Evolutionary conservation across 2,329 filamentous ascomycete genomes (phyloP).

Genomic region (Penicillium paneum): DNA sequence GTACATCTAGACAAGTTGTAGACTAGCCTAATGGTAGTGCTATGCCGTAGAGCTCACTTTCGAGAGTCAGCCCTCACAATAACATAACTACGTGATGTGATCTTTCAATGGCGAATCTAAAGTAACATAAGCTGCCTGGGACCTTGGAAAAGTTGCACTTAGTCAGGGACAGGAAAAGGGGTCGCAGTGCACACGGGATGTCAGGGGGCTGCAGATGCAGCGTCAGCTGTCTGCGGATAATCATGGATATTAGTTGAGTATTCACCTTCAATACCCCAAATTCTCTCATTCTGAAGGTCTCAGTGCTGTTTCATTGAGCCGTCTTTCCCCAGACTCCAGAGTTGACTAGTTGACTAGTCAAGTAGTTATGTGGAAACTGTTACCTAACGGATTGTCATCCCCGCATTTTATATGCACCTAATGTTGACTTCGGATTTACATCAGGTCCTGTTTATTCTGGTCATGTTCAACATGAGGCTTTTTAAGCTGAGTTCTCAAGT

Average conservation of each 20-base stretch:
- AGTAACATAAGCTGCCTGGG: neutral
- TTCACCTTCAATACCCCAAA: neutral
- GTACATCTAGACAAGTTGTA: neutral
- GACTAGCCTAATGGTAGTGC: neutral
- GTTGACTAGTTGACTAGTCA: neutral
- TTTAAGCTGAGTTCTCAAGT: neutral
- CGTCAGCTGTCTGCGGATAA: neutral
- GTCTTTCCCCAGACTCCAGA: constrained; percentile 7
- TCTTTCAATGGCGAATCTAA: neutral
- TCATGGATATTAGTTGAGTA: neutral
- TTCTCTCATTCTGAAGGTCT: neutral
- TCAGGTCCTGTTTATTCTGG: neutral
- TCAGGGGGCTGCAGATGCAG: neutral
- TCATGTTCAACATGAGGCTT: neutral
- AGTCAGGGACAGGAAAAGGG: neutral
- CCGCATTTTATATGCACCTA: constrained; percentile 24
- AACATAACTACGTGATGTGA: too few relatives aligned
- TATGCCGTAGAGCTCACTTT: neutral
- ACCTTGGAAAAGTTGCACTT: neutral
- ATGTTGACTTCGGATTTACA: neutral
- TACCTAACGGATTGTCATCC: constrained; percentile 29
- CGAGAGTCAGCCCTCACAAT: too few relatives aligned
- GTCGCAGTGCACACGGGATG: too few relatives aligned
- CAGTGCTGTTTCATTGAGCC: neutral
- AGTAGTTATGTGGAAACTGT: constrained; percentile 26